Evolutionary conservation across 2,329 filamentous ascomycete species (phyloP).

Genomic region (Aotearoamyces nothofagi): DNA sequence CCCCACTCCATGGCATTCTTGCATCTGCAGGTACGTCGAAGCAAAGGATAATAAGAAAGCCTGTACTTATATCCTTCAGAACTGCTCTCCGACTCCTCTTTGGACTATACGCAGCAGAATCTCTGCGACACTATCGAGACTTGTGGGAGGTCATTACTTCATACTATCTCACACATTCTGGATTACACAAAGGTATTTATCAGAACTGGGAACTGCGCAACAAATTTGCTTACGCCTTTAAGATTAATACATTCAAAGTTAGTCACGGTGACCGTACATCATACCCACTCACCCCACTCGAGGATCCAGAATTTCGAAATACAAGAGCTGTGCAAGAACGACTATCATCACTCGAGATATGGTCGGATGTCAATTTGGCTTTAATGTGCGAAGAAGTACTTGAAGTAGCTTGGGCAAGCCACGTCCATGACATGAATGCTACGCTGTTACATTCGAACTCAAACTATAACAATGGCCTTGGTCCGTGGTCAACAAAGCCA

Average conservation of each 20-base stretch:
- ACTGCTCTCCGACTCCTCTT: too few species aligned
- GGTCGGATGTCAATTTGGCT: neutral
- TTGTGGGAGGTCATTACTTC: slow-evolving; percentile 26
- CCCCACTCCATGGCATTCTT: too few species aligned
- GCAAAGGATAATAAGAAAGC: too few species aligned
- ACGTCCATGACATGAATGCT: neutral
- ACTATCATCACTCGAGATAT: neutral
- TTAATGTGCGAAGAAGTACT: slow-evolving; percentile 3
- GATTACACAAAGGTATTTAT: slow-evolving; percentile 28
- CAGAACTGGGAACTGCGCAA: neutral
- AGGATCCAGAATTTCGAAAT: too few species aligned
- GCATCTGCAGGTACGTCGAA: too few species aligned
- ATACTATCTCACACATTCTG: slow-evolving; percentile 18
- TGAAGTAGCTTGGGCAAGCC: neutral
- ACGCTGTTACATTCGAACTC: neutral
- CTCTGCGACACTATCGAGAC: slow-evolving; percentile 32
- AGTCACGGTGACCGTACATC: too few species aligned
- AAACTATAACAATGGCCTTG: too few species aligned
- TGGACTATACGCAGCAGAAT: too few species aligned
- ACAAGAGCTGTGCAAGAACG: too few species aligned
- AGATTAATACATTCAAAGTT: slow-evolving; percentile 1
- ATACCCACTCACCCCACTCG: too few species aligned
- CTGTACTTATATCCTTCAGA: too few species aligned
- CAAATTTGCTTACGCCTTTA: slow-evolving; percentile 7
- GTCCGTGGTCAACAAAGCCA: neutral